A percentile compares a stretch with the other conserved stretches of the same genome.
Evolutionary conservation across 1,139 yeast species (phyloP).

Genomic region (Eremothecium gossypii): DNA sequence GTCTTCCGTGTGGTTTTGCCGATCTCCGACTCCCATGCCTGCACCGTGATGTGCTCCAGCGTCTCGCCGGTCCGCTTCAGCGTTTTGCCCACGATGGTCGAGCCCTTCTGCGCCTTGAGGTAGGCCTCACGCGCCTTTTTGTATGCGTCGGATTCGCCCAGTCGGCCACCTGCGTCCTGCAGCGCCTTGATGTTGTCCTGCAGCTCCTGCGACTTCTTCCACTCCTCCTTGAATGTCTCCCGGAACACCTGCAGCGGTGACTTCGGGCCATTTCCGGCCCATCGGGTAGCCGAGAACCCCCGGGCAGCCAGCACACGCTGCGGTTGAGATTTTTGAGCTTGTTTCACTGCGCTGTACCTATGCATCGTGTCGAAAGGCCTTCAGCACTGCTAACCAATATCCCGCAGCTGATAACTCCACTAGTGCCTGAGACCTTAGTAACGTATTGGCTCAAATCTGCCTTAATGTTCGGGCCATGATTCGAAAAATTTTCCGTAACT

Average conservation of each 20-base stretch:
- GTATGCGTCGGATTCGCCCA: constrained; percentile 91
- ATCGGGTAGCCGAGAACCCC: constrained; percentile 1
- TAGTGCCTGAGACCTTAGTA: too few relatives aligned
- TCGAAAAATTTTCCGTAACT: too few relatives aligned
- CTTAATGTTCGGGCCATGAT: too few relatives aligned
- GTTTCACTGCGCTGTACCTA: constrained; percentile 1
- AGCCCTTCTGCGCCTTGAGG: constrained; percentile 70
- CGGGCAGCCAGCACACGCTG: constrained; percentile 3
- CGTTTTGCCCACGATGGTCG: constrained; percentile 76
- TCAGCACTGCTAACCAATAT: too few relatives aligned
- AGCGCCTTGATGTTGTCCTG: constrained; percentile 90
- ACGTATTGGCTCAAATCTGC: too few relatives aligned
- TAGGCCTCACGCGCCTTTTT: constrained; percentile 90
- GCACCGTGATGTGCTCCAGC: constrained; percentile 79
- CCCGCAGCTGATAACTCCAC: too few relatives aligned
- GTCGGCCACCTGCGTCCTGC: constrained; percentile 91
- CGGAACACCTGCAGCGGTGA: constrained; percentile 89
- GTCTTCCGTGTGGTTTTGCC: constrained; percentile 81
- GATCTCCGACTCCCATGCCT: constrained; percentile 95
- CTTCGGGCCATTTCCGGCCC: constrained; percentile 29
- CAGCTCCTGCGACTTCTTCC: constrained; percentile 81
- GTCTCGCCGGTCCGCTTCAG: constrained; percentile 88
- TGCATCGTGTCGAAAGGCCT: not conserved
- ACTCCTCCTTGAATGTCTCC: constrained; percentile 84
- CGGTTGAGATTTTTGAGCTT: not conserved